phyloP scores from a whole-genome alignment of 2,329 filamentous ascomycete genomes.

The Paracoccidioides lutzii region DNA sequence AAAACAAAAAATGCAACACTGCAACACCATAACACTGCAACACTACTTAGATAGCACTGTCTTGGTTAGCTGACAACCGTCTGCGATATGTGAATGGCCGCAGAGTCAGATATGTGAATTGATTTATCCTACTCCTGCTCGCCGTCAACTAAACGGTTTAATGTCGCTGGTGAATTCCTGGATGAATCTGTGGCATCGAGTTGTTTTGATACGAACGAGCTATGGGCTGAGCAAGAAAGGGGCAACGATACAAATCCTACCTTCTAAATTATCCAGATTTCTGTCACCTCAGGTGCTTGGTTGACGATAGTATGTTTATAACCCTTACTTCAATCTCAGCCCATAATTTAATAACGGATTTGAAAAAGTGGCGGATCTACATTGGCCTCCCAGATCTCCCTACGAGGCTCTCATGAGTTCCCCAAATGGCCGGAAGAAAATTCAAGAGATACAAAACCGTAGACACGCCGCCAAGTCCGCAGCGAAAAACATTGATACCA shows the following conservation, averaged over 20 bases:
- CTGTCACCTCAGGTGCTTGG: constrained; percentile 18
- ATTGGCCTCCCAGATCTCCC: constrained; percentile 51
- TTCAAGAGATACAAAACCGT: constrained; percentile 54
- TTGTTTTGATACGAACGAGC: neutral
- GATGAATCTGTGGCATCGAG: neutral
- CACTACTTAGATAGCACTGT: neutral
- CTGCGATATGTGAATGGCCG: neutral
- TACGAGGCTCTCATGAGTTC: constrained; percentile 52
- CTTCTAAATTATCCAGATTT: neutral
- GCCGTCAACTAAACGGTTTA: neutral
- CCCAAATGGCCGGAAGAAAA: constrained; percentile 65
- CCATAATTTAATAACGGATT: neutral
- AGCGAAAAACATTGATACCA: constrained; percentile 12
- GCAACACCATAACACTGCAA: neutral
- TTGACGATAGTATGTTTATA: constrained; percentile 16
- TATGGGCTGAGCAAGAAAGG: neutral
- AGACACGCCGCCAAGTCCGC: constrained; percentile 54
- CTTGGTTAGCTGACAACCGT: neutral
- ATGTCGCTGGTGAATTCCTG: no score
- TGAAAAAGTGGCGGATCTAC: constrained; percentile 11
- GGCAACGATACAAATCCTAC: neutral
- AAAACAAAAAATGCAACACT: neutral
- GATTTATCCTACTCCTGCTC: neutral
- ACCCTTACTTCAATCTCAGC: neutral
- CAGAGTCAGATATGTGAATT: neutral